A percentile compares a stretch with the other conserved stretches of the same genome.
These are phyloP conservation scores for Arabidopsis suecica DNA, from an alignment of 345 rosid genomes.

Conservation along the genomic window DNA sequence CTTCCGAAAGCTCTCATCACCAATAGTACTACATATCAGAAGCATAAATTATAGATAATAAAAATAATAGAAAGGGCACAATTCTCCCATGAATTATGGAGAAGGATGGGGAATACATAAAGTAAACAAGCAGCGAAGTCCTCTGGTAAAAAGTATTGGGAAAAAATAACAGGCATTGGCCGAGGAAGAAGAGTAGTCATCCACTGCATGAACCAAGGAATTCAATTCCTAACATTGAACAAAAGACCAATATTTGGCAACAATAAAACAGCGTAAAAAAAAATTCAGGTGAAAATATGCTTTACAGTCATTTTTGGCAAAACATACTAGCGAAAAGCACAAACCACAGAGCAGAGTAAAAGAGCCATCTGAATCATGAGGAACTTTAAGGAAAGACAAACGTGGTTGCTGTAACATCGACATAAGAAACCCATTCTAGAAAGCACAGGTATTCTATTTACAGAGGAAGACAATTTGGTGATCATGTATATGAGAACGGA, in stretches of 20 bases:
- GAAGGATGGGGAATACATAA: slow-evolving; percentile 15
- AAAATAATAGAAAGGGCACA: slow-evolving; percentile 1
- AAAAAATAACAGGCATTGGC: slow-evolving; percentile 1
- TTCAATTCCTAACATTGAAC: background rate
- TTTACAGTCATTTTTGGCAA: background rate
- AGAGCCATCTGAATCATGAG: slow-evolving; percentile 15
- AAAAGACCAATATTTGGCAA: slow-evolving; percentile 22
- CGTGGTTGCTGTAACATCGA: background rate
- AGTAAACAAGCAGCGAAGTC: slow-evolving; percentile 7
- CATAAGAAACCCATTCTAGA: slow-evolving; percentile 7
- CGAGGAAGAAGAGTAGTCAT: slow-evolving; percentile 23
- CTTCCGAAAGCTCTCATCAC: slow-evolving; percentile 71
- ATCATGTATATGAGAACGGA: background rate
- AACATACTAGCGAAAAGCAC: background rate
- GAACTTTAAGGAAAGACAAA: slow-evolving; percentile 7
- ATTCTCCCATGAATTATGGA: background rate
- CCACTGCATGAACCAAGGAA: background rate
- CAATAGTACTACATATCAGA: slow-evolving; percentile 59
- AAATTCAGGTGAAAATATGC: slow-evolving; percentile 12
- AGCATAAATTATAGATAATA: slow-evolving; percentile 12
- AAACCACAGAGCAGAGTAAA: slow-evolving; percentile 9
- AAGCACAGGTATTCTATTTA: slow-evolving; percentile 13
- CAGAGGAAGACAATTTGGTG: slow-evolving; percentile 15
- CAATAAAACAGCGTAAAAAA: background rate
- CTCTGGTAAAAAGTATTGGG: background rate